Evolutionary conservation across 495 filamentous ascomycete species (phyloP).

Genomic region (Elaphomyces granulatus): DNA sequence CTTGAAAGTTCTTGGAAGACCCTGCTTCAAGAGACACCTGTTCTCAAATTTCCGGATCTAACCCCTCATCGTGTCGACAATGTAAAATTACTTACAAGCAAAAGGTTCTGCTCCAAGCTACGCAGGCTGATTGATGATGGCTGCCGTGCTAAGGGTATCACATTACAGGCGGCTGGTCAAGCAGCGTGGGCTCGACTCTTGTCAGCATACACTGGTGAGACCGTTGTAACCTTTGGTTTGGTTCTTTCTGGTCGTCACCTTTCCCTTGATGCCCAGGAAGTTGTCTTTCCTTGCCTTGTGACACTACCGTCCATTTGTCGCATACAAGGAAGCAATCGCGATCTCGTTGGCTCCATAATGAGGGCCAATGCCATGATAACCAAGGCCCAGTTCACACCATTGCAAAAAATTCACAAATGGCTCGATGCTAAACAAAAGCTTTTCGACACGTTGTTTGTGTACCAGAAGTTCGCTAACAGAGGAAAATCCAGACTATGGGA

Average conservation of each 20-base stretch:
- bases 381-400: conserved; percentile 53
- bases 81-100: conserved; percentile 22
- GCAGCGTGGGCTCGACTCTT: conserved; percentile 61
- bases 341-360: conserved; percentile 44
- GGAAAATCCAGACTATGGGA: conserved; percentile 24
- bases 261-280: conserved; percentile 34
- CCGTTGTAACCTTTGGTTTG: conserved; percentile 52
- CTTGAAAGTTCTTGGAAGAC: conserved; percentile 47
- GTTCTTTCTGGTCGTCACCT: conserved; percentile 55
- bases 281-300: conserved; percentile 56
- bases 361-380: conserved; percentile 43
- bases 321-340: conserved; percentile 34
- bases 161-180: conserved; percentile 55
- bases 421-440: conserved; percentile 42
- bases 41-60: conserved; percentile 55
- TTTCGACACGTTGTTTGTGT: conserved; percentile 70
- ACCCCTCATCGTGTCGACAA: conserved; percentile 39
- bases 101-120: conserved; percentile 22
- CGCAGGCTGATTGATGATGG: conserved; percentile 33
- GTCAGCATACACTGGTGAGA: conserved; percentile 56
- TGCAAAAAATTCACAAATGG: conserved; percentile 53
- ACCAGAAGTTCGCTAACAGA: conserved; percentile 42
- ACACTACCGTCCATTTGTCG: conserved; percentile 51
- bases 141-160: conserved; percentile 41
- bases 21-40: conserved; percentile 33